Evolutionary conservation across 2,329 filamentous ascomycete genomes (phyloP).

Genomic region (Lasiodiplodia theobromae): DNA sequence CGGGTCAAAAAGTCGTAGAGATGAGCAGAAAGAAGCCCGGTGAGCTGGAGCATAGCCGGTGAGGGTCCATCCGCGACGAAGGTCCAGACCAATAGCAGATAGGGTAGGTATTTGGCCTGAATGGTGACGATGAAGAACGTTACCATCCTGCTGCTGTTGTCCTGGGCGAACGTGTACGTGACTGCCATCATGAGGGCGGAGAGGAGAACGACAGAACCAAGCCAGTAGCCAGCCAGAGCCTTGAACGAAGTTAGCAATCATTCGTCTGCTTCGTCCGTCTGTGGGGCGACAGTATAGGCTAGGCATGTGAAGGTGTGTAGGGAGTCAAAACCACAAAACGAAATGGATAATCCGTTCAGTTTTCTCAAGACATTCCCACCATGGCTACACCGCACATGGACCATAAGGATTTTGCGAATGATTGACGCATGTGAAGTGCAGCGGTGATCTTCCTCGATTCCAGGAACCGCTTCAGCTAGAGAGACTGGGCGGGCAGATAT

Average conservation of each 20-base stretch:
- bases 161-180: slow-evolving; percentile 84
- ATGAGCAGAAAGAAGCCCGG: slow-evolving; percentile 87
- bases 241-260: slow-evolving; percentile 24
- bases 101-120: slow-evolving; percentile 81
- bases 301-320: slow-evolving; percentile 61
- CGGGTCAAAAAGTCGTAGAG: slow-evolving; percentile 88
- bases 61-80: slow-evolving; percentile 70
- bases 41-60: slow-evolving; percentile 68
- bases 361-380: slow-evolving; percentile 62
- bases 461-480: slow-evolving; percentile 64
- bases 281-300: background rate
- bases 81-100: slow-evolving; percentile 77
- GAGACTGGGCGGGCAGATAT: slow-evolving; percentile 62
- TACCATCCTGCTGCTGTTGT: slow-evolving; percentile 78
- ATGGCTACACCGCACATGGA: slow-evolving; percentile 57
- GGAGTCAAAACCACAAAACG: slow-evolving; percentile 66
- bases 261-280: background rate
- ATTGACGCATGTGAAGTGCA: slow-evolving; percentile 55
- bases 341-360: slow-evolving; percentile 64
- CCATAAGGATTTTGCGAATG: slow-evolving; percentile 59
- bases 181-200: slow-evolving; percentile 78
- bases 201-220: slow-evolving; percentile 61
- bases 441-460: slow-evolving; percentile 62
- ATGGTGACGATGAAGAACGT: slow-evolving; percentile 85
- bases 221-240: slow-evolving; percentile 59